Percentiles rank a stretch among this genome's conserved stretches.
Evolutionary conservation across 768 basidiomycete species (phyloP).

Genomic region (Leucocoprinus sp.): DNA sequence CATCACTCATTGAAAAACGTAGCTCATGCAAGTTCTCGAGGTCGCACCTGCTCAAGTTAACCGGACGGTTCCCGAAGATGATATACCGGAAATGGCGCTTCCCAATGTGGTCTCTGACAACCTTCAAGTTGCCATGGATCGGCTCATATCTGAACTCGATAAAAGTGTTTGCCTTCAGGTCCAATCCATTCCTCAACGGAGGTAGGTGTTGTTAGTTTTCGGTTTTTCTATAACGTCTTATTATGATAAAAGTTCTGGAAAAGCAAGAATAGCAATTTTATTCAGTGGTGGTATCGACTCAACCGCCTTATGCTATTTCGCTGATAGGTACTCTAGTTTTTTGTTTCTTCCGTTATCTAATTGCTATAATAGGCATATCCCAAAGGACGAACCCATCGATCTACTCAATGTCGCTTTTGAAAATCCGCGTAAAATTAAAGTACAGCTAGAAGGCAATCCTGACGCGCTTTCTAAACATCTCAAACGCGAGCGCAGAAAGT

Average conservation of each 20-base stretch:
- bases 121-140: slow-evolving; percentile 36
- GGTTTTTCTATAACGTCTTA: neutral
- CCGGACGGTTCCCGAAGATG: slow-evolving; percentile 34
- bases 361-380: slow-evolving; percentile 51
- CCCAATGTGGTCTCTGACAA: slow-evolving; percentile 37
- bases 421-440: slow-evolving; percentile 73
- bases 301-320: slow-evolving; percentile 72
- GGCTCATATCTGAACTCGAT: slow-evolving; percentile 47
- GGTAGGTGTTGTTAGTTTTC: slow-evolving; percentile 12
- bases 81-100: slow-evolving; percentile 25
- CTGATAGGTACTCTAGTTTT: slow-evolving; percentile 48
- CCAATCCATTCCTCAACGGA: slow-evolving; percentile 50
- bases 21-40: slow-evolving; percentile 22
- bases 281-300: slow-evolving; percentile 98
- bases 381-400: slow-evolving; percentile 77
- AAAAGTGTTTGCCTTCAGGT: slow-evolving; percentile 64
- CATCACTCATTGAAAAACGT: neutral
- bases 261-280: slow-evolving; percentile 67
- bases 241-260: slow-evolving; percentile 1
- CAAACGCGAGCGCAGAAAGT: slow-evolving; percentile 7
- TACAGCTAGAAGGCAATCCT: slow-evolving; percentile 37
- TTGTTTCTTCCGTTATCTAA: neutral
- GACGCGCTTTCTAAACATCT: slow-evolving; percentile 30
- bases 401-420: slow-evolving; percentile 92
- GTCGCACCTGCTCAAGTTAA: slow-evolving; percentile 39